Percentiles rank a stretch among this genome's conserved stretches.
phyloP scores from a whole-genome alignment of 352 stramenopile genomes.

The Phytophthora citrophthora region DNA sequence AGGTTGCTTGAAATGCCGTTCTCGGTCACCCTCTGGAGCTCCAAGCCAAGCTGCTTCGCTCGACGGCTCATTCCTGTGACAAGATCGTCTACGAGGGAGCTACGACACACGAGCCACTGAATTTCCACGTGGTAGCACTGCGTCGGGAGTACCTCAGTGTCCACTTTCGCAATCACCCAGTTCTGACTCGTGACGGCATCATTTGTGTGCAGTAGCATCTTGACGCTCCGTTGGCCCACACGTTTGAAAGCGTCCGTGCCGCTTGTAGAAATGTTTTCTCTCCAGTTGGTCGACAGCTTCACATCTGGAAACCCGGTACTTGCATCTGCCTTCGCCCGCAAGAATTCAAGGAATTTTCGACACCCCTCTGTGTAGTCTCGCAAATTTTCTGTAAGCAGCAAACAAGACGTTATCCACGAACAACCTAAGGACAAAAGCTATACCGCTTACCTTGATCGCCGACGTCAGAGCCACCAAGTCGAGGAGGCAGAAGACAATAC shows the following conservation, averaged over 20 bases:
- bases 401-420: slow-evolving; percentile 12
- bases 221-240: slow-evolving; percentile 69
- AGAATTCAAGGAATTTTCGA: slow-evolving; percentile 73
- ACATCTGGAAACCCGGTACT: slow-evolving; percentile 61
- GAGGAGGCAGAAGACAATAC: slow-evolving; percentile 73
- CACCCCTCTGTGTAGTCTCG: slow-evolving; percentile 67
- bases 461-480: slow-evolving; percentile 36
- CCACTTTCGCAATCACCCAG: slow-evolving; percentile 81
- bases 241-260: slow-evolving; percentile 70
- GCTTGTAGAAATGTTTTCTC: slow-evolving; percentile 45
- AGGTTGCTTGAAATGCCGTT: slow-evolving; percentile 83
- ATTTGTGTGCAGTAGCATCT: slow-evolving; percentile 70
- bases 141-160: slow-evolving; percentile 68
- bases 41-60: slow-evolving; percentile 77
- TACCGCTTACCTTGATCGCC: slow-evolving; percentile 38
- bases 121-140: slow-evolving; percentile 88
- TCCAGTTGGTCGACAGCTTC: slow-evolving; percentile 62
- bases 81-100: slow-evolving; percentile 82
- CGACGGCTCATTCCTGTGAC: slow-evolving; percentile 73
- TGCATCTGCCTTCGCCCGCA: slow-evolving; percentile 66
- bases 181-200: slow-evolving; percentile 82
- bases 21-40: slow-evolving; percentile 75
- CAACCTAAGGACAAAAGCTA: background rate
- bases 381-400: slow-evolving; percentile 50
- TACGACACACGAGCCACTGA: slow-evolving; percentile 87